Evolutionary conservation across 768 basidiomycete species (phyloP), one percentile per base, ranked within the genome.

Genomic region (Hydnomerulius pinastri): DNA sequence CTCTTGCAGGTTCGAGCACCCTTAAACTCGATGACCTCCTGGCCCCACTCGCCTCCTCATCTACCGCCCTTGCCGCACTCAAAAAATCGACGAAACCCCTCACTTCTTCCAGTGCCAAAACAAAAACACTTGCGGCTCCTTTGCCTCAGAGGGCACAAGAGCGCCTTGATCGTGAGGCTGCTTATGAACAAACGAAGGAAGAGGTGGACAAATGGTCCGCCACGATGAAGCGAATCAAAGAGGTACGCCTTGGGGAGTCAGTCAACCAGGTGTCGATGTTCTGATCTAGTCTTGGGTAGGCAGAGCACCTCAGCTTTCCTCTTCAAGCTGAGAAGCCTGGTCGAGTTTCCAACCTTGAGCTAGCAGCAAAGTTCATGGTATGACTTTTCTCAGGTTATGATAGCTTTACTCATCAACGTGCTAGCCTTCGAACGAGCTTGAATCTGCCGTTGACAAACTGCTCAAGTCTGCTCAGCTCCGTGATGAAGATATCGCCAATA

Each of bases 151-250:
- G 93, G 27, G 81, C 86, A 0, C 91, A 97, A 65, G 94, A 97
- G 53, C 86, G 90, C 37, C 73, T 98, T 1, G 92, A 97, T 58
- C 85, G 96, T 42, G 86, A 93, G 64, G 96, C 94, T 7, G 96
- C 96, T 0, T 97, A 96, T 64, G 93, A 94, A 60, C 81, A 90
- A 69, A 98, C 95, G 4, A 92, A 91, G 64, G 79, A 82, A 54
- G 95, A 98, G 67, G 87, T 96, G 2, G 83, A 90, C 55, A 97
- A 96, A 73, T 98, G 96, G 97, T 82, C 82, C 23, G 84, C 82
- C 5, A 90, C 92, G 3, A 96, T 98, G 87, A 90, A 89, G 67
- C 80, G 82, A 18, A 93, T 99, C 57, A 86, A 87, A 56, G 92
- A 98, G 73, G 91, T 89, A 39, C 45, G 75, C n/a, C n/a, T n/a